Base-by-base conservation (phyloP, 768 basidiomycete species). In the Auriscalpium microsporum region DNA sequence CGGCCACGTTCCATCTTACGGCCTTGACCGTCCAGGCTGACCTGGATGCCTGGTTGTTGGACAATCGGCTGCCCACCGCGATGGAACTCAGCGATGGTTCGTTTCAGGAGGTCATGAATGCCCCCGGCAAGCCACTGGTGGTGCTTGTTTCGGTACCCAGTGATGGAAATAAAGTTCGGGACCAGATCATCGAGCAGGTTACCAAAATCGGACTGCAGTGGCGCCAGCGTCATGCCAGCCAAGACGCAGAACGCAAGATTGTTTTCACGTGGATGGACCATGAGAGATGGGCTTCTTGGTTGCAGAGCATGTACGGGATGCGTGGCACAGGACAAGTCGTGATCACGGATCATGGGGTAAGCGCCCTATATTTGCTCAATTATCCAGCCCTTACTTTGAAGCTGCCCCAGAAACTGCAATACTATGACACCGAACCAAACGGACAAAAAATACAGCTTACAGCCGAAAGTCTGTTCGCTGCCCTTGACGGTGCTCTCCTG, bases 191-290 rank as follows among this genome's bases (percentile, higher is more conserved):
- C 23, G 71, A 74, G 52, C 74, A 74, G 50, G 66, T 86, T 13
- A 71, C 63, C 28, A 78, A 79, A 58, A 72, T 85, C 7, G 83
- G 78, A 1, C 73, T 70, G 62, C 79, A 74, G 61, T 93, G 84
- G 91, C 77, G 78, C 57, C 73, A 75, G 36, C 73, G 71, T 23
- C 54, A 58, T 52, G 64, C 62, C 49, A 58, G 58, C 45, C 67
- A 52, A 57, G 57, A 63, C 45, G 71, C 40, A n/a, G 54, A 53
- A 44, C 70, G 77, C 37, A 78, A 82, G 45, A 85, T 95, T 0
- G 80, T 94, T 49, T 96, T 94, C 69, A 78, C 86, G 9, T 93
- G 87, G 86, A 93, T 96, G 81, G 91, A 99, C 64, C 80, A 75
- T 2, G 83, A 81, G 23, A 79, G 77, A 68, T 97, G 95, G 94